phyloP scores from a whole-genome alignment of 2,329 filamentous ascomycete genomes.

The Chrysoporthe austroafricana region DNA sequence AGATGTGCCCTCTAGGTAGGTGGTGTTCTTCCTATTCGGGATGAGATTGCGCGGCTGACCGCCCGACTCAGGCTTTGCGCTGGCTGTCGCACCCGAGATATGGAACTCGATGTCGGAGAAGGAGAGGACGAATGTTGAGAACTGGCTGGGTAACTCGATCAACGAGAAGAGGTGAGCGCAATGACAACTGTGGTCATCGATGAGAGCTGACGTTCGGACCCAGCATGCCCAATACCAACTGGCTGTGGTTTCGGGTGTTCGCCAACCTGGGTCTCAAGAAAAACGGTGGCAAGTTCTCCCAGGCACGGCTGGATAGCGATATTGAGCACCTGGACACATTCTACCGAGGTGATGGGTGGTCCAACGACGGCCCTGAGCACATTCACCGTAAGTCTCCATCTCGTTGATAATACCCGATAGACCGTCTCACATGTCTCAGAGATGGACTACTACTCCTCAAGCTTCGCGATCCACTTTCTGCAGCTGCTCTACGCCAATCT shows the following conservation, averaged over 20 bases:
- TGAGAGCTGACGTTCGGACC: slow-evolving; percentile 42
- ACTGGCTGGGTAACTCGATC: slow-evolving; percentile 74
- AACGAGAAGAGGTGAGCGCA: slow-evolving; percentile 70
- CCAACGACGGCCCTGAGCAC: slow-evolving; percentile 76
- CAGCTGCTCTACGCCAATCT: slow-evolving; percentile 78
- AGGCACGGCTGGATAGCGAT: slow-evolving; percentile 71
- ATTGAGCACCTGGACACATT: slow-evolving; percentile 81
- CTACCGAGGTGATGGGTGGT: slow-evolving; percentile 82
- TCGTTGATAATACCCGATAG: no score
- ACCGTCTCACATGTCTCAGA: slow-evolving; percentile 44
- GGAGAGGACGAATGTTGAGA: slow-evolving; percentile 68
- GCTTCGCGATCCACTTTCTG: slow-evolving; percentile 80
- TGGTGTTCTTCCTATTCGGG: not conserved
- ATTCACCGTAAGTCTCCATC: slow-evolving; percentile 62
- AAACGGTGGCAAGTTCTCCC: slow-evolving; percentile 72
- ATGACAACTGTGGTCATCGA: not conserved
- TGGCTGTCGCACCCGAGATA: slow-evolving; percentile 69
- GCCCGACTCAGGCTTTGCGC: slow-evolving; percentile 57
- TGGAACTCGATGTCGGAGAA: slow-evolving; percentile 68
- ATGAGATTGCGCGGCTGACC: not conserved
- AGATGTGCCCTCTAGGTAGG: slow-evolving; percentile 75
- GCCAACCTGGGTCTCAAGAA: slow-evolving; percentile 78
- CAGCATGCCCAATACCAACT: slow-evolving; percentile 71
- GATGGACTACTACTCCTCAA: slow-evolving; percentile 85
- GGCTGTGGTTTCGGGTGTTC: slow-evolving; percentile 86